Evolutionary conservation across 148 eudicot genomes (phyloP), one percentile per base, ranked within the genome.

Genomic region (Vaccinium corymbosum): DNA sequence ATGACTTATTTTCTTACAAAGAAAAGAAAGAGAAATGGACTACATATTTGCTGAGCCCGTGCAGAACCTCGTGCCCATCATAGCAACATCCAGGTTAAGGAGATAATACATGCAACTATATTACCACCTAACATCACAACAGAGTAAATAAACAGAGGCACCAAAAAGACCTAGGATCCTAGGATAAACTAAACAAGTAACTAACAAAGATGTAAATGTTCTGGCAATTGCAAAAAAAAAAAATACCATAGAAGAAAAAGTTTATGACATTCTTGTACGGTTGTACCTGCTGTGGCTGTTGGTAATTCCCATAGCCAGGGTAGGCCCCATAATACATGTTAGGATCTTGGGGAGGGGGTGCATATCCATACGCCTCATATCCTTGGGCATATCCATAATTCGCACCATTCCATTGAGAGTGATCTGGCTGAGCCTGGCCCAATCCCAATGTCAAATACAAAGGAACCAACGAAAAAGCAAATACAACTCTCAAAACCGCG

Each of bases 311-410:
- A 90, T 97, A 94, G 76, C 95, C 98, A 70, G 94, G 88, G 89
- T 93, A 93, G 75, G 86, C 89, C 62, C 91, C 97, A 85, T 97
- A 97, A 64, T 96, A 96, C 93, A 91, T 89, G 85, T 88, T 97
- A 62, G 98, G 97, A 86, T 97, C 97, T 85, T 97, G 99, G 61
- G 97, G 86, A 51, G 95, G 90, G n/a, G 92, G 91, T 46, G 91
- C 91, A 88, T 93, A 95, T 56, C 96, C 98, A 80, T 93, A 94
- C 25, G 91, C 93, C 56, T 93, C 94, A 51, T 93, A 91, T 70
- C 99, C 99, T 86, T 94, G 98, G 35, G 93, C 68, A 84, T 95
- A 95, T 22, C 99, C 99, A 90, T 97, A 95, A 83, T 94, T 93
- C 59, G 89, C 88, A 78, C 84, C 95, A 86, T 90, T 89, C 93